phyloP scores from a whole-genome alignment of 192 early-diverging fungal species.

The Thamnidium elegans region DNA sequence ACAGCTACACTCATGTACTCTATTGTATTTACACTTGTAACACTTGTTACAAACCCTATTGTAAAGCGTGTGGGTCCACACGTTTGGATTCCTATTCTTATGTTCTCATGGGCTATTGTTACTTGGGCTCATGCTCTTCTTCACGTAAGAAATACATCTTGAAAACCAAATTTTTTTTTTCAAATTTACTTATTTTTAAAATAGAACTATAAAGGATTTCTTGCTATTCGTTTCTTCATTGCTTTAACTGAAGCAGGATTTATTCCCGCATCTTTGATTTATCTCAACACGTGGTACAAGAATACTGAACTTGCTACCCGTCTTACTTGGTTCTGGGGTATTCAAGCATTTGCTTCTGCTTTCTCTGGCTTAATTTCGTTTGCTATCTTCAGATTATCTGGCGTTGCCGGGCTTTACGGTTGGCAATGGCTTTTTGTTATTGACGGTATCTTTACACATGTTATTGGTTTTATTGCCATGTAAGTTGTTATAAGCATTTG shows the following conservation, averaged over 20 bases:
- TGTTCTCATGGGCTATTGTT: constrained; percentile 23
- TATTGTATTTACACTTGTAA: constrained; percentile 36
- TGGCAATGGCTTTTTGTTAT: constrained; percentile 69
- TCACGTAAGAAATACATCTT: constrained; percentile 6
- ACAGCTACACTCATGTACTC: constrained; percentile 43
- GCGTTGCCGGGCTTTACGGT: constrained; percentile 48
- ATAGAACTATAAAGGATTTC: constrained; percentile 34
- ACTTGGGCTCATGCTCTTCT: constrained; percentile 23
- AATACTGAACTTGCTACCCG: constrained; percentile 47
- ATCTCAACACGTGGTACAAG: constrained; percentile 53
- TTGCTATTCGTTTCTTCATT: constrained; percentile 44
- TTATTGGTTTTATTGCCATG: constrained; percentile 48
- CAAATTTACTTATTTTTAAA: too few relatives aligned
- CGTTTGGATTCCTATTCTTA: constrained; percentile 49
- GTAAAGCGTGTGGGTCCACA: constrained; percentile 47
- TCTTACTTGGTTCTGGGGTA: constrained; percentile 51
- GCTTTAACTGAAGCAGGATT: constrained; percentile 49
- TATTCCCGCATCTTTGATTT: constrained; percentile 31
- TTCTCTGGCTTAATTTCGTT: constrained; percentile 55
- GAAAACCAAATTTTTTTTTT: background rate
- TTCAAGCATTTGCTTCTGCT: constrained; percentile 49
- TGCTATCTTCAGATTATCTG: constrained; percentile 53
- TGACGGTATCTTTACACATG: constrained; percentile 55
- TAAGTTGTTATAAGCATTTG: background rate
- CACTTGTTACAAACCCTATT: constrained; percentile 50